Conservation (phyloP, 1,139 yeast genomes). For the Kodamaea alishanica region DNA sequence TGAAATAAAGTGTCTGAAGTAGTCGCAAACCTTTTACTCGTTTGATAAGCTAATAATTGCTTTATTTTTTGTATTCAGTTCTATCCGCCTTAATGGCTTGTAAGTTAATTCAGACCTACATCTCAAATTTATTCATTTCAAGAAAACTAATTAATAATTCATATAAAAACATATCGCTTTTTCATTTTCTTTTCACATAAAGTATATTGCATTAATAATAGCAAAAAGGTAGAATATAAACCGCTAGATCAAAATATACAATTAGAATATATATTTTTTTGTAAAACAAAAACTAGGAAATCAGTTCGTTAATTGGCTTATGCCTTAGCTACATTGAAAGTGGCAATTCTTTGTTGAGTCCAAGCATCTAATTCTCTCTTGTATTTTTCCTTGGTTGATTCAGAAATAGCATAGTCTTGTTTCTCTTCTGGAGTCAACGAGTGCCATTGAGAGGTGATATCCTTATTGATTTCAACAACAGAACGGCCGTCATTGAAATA, state of each 20-base stretch:
- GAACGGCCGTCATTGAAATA: conserved; percentile 23
- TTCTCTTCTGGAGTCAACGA: conserved; percentile 28
- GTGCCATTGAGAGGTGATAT: conserved; percentile 30
- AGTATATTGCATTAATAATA: too few species aligned
- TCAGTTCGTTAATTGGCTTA: conserved; percentile 13
- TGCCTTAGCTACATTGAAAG: too few species aligned
- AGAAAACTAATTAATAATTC: too few species aligned
- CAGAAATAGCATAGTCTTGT: conserved; percentile 22
- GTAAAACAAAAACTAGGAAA: background rate
- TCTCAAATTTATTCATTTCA: too few species aligned
- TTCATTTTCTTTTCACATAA: too few species aligned
- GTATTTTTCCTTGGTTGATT: conserved; percentile 19
- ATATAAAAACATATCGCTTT: too few species aligned
- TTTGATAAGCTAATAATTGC: background rate
- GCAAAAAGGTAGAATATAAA: background rate
- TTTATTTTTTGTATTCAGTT: too few species aligned
- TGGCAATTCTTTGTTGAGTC: conserved; percentile 24
- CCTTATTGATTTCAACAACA: conserved; percentile 25
- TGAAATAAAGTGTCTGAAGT: conserved; percentile 11
- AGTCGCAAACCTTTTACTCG: background rate
- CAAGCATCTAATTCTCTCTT: conserved; percentile 24
- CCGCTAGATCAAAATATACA: background rate
- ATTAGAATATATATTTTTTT: background rate
- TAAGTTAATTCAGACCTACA: too few species aligned
- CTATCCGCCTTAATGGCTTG: too few species aligned